Evolutionary conservation across 495 filamentous ascomycete genomes (phyloP).

Genomic region (Lepraria neglecta): DNA sequence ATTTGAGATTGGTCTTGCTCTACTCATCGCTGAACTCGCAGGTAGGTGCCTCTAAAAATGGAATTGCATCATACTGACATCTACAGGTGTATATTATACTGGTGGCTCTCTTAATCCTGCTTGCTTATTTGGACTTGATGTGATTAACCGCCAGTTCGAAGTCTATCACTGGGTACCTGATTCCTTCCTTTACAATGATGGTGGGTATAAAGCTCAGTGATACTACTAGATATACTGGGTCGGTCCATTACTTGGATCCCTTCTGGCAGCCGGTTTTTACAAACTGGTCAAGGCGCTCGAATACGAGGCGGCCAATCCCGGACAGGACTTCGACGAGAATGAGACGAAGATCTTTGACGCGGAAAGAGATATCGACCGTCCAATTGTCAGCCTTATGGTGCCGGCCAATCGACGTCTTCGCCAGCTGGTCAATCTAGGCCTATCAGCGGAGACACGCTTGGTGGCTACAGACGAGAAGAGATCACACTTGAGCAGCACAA

Average conservation of each 20-base stretch:
- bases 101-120: constrained; percentile 70
- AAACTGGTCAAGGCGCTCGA: constrained; percentile 58
- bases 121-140: constrained; percentile 63
- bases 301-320: constrained; percentile 74
- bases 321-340: constrained; percentile 48
- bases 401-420: neutral
- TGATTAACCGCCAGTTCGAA: constrained; percentile 58
- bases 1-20: constrained; percentile 64
- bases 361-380: constrained; percentile 16
- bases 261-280: constrained; percentile 65
- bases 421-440: constrained; percentile 9
- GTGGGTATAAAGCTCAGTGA: no score
- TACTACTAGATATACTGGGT: constrained; percentile 52
- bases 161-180: constrained; percentile 53
- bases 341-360: constrained; percentile 18
- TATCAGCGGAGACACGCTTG: constrained; percentile 18
- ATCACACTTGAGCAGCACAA: constrained; percentile 5
- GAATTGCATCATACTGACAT: neutral
- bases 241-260: constrained; percentile 58
- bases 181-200: neutral
- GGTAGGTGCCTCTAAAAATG: constrained; percentile 35
- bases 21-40: constrained; percentile 64
- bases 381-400: constrained; percentile 10
- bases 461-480: constrained; percentile 15
- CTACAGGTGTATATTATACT: constrained; percentile 59